Base-by-base conservation (phyloP, 192 early-diverging fungal species). In the Thamnidium elegans region DNA sequence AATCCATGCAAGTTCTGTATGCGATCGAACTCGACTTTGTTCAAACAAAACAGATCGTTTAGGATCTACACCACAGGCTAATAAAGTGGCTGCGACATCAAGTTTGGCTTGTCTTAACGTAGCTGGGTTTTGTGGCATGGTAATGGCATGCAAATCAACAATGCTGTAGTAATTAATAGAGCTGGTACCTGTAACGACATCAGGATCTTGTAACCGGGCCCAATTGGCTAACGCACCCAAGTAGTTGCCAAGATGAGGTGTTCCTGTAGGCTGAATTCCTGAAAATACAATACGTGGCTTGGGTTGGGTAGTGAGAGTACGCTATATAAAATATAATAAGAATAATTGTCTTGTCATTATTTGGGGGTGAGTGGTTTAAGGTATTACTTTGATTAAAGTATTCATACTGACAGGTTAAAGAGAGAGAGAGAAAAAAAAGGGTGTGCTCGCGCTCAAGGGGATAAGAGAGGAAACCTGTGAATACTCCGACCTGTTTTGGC, bases 181-280 rank as follows among this genome's bases (percentile, higher is more conserved):
- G 3, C 23, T 21, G 9, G 21, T 44, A 3, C 32, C 30, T 13
- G 53, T 70, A 4, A 48, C 31, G 23, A 55, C 7, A 9, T 71
- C 48, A 6, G 62, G 64, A 2, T 65, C 48, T 67, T 96, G 95
- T 46, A 97, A 77, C 0, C 62, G 51, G 2, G 90, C 90, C 95
- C 94, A 97, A 78, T 93, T 92, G 1, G 72, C 76, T 19, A 97
- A 76, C 15, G 94, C 91, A 0, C 95, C 95, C 56, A 96, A 85
- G 68, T 96, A 97, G 74, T 97, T 97, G 55, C 95, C 95, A 20
- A 97, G 78, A 68, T 97, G 95, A 36, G 93, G 93, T 17, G 86
- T 82, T 6, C 94, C 95, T 32, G 95, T 97, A 10, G 95, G 94
- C 75, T 97, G 95, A 65, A 97, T 95, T 0, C 94, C 95, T 5